A percentile compares a stretch with the other conserved stretches of the same genome.
These are phyloP conservation scores for Daldinia eschscholtzii DNA, from an alignment of 2,329 filamentous ascomycete species.

Conservation along the genomic window DNA sequence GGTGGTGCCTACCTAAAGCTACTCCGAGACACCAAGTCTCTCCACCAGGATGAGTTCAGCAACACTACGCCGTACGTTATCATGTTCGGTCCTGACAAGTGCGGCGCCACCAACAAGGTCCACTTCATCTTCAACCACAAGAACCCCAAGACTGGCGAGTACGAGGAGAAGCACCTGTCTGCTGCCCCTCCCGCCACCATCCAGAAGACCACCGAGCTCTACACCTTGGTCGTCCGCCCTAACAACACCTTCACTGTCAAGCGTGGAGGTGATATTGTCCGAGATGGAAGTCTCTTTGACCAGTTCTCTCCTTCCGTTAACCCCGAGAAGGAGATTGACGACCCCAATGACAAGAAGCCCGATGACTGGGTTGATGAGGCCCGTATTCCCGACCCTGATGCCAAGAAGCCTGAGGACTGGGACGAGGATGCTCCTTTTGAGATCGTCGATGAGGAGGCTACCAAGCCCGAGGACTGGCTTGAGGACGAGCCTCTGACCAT, in stretches of 20 bases:
- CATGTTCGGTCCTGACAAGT: slow-evolving; percentile 99
- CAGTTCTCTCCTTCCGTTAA: slow-evolving; percentile 96
- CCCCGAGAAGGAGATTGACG: slow-evolving; percentile 93
- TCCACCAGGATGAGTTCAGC: slow-evolving; percentile 97
- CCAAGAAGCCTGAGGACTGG: slow-evolving; percentile 98
- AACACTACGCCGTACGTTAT: slow-evolving; percentile 98
- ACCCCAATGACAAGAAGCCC: slow-evolving; percentile 92
- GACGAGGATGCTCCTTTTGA: slow-evolving; percentile 98
- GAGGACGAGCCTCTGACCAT: slow-evolving; percentile 86
- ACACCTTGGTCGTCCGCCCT: slow-evolving; percentile 95
- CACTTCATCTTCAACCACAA: slow-evolving; percentile 99
- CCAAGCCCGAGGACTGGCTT: slow-evolving; percentile 95
- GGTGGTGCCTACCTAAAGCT: slow-evolving; percentile 99
- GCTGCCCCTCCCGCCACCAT: slow-evolving; percentile 87
- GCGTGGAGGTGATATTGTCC: slow-evolving; percentile 89
- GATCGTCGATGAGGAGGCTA: slow-evolving; percentile 93
- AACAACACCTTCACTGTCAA: slow-evolving; percentile 96
- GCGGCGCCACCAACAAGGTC: slow-evolving; percentile 98
- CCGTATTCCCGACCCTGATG: slow-evolving; percentile 90
- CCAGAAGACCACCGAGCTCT: slow-evolving; percentile 91
- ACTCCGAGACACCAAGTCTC: slow-evolving; percentile 95
- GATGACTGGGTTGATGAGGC: slow-evolving; percentile 95
- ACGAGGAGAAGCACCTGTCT: slow-evolving; percentile 98
- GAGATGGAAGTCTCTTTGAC: slow-evolving; percentile 91
- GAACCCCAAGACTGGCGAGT: slow-evolving; percentile 99